Conservation (phyloP, 176 grass and related monocot species). For the Ensete glaucum region DNA sequence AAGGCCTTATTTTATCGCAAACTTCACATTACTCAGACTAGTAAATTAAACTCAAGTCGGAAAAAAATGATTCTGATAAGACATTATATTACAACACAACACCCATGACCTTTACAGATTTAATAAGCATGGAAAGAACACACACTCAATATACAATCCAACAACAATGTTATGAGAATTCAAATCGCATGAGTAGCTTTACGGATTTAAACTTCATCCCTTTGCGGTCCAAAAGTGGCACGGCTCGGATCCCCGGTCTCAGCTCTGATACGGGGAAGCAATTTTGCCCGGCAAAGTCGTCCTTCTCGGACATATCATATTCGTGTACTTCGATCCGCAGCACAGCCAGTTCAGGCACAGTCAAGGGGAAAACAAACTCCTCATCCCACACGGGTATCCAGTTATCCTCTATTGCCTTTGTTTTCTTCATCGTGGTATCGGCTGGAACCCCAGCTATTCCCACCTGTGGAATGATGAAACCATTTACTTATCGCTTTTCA, state of each 20-base stretch:
- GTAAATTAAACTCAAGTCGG: too few relatives aligned
- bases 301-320: constrained; percentile 26
- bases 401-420: constrained; percentile 18
- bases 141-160: not conserved
- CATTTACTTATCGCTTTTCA: not conserved
- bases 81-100: too few relatives aligned
- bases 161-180: constrained; percentile 6
- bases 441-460: constrained; percentile 22
- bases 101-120: too few relatives aligned
- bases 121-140: too few relatives aligned
- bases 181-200: constrained; percentile 22
- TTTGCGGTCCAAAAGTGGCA: constrained; percentile 11
- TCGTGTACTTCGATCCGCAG: constrained; percentile 24
- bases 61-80: too few relatives aligned
- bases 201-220: constrained; percentile 9
- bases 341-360: constrained; percentile 18
- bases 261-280: constrained; percentile 27
- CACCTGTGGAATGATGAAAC: constrained; percentile 6
- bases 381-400: constrained; percentile 25
- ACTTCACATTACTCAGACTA: too few relatives aligned
- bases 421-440: constrained; percentile 15
- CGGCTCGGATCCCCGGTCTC: constrained; percentile 20
- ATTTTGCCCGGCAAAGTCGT: constrained; percentile 25
- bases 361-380: constrained; percentile 23
- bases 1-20: too few relatives aligned